Evolutionary conservation across 345 rosid genomes (phyloP), one percentile per base, ranked within the genome.

Genomic region (Psidium guajava): DNA sequence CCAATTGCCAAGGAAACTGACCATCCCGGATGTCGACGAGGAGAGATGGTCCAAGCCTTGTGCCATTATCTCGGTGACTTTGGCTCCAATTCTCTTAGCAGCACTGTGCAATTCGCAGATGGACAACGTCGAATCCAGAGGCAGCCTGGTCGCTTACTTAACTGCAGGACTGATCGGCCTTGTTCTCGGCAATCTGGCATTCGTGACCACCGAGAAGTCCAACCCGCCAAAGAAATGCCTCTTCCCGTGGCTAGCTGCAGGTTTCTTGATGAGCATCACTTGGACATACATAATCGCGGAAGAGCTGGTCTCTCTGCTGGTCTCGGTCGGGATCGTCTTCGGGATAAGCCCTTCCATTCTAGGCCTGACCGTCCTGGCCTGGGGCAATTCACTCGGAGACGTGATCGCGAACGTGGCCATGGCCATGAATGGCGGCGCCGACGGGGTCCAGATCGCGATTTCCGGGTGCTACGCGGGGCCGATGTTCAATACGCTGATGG

Each of bases 341-440:
- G 96, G 98, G 7, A 95, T 95, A 47, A 91, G 91, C 90, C 96
- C 98, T 85, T 96, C 99, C 15, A 90, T 95, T 85, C 87, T 96
- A 27, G 98, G 98, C 27, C 88, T 97, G 5, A 97, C 98, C 8
- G 94, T 97, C 86, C 95, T 97, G 40, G 98, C 98, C 3, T 96
- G 99, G 98, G 99, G 99, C 12, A 97, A 97, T 25, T 97, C 98
- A 3, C 89, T 94, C 0, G 98, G 99, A n/a, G 99, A 97, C 88
- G 89, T 97, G 83, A 92, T 95, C 73, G 92, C 98, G 1, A 96
- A 96, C 51, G 92, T 92, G 49, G 92, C 99, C 1, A 91, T 97
- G 98, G 96, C 98, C 0, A 5, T 93, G 50, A 91, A 94, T 57
- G 98, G 95, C 47, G 99, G 98, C 27, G 84, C 91, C 28, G 93